Conservation (phyloP, 371 early-diverging fungal genomes). For the Actinomortierella wolfii region DNA sequence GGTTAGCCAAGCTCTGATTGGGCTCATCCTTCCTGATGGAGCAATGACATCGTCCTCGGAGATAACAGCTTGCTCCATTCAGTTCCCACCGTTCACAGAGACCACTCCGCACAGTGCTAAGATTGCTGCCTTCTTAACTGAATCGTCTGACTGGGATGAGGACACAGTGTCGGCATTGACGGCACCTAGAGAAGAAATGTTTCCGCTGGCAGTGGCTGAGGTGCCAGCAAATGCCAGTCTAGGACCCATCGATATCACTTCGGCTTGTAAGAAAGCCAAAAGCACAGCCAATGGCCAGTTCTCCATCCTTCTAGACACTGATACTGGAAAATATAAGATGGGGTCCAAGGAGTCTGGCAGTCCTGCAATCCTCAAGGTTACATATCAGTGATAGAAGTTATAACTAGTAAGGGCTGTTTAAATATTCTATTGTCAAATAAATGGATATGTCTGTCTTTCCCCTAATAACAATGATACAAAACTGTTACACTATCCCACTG, state of each 20-base stretch:
- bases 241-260: too few relatives aligned
- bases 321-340: constrained; percentile 15
- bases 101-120: constrained; percentile 9
- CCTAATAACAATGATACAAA: too few relatives aligned
- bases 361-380: constrained; percentile 33
- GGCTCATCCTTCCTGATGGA: constrained; percentile 34
- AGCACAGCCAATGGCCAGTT: too few relatives aligned
- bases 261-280: too few relatives aligned
- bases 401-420: too few relatives aligned
- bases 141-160: constrained; percentile 32
- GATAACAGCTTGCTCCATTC: constrained; percentile 30
- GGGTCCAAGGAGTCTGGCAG: constrained; percentile 47
- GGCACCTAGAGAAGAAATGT: constrained; percentile 21
- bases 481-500: too few relatives aligned
- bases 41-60: too few relatives aligned
- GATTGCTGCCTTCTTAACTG: constrained; percentile 14
- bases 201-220: too few relatives aligned
- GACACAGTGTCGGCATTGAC: constrained; percentile 28
- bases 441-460: too few relatives aligned
- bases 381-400: too few relatives aligned
- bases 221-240: too few relatives aligned
- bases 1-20: constrained; percentile 24
- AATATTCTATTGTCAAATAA: too few relatives aligned
- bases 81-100: constrained; percentile 36
- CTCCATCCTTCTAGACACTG: constrained; percentile 18